phyloP scores from a whole-genome alignment of 352 stramenopile genomes.

The Globisporangium spiculum region DNA sequence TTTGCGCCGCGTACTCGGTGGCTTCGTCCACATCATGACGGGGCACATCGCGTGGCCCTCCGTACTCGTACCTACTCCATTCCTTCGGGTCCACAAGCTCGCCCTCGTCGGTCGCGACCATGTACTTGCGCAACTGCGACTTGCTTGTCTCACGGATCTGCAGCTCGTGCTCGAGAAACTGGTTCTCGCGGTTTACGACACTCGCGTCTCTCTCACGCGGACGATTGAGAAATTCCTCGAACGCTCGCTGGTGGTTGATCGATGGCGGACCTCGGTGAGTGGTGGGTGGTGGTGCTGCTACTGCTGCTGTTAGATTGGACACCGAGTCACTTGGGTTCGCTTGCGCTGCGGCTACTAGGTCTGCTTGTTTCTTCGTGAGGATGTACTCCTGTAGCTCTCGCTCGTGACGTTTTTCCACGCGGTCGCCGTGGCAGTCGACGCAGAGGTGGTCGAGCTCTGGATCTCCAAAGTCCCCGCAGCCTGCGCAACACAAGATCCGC shows the following conservation, averaged over 20 bases:
- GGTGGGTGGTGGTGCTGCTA: not conserved
- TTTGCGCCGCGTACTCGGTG: constrained; percentile 47
- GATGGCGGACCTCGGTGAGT: constrained; percentile 36
- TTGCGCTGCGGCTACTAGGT: not conserved
- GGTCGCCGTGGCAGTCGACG: constrained; percentile 62
- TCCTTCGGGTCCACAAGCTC: constrained; percentile 58
- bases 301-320: not conserved
- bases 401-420: constrained; percentile 39
- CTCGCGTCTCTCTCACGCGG: constrained; percentile 37
- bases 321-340: too few relatives aligned
- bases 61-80: constrained; percentile 58
- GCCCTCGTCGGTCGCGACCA: constrained; percentile 62
- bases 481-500: constrained; percentile 45
- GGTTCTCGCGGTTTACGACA: constrained; percentile 43
- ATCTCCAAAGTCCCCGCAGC: constrained; percentile 58
- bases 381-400: constrained; percentile 39
- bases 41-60: constrained; percentile 37
- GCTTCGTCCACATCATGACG: constrained; percentile 44
- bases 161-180: constrained; percentile 59
- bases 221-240: constrained; percentile 42
- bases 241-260: constrained; percentile 56
- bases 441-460: constrained; percentile 60
- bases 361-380: constrained; percentile 3
- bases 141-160: constrained; percentile 56
- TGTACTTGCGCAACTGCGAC: constrained; percentile 57